phyloP scores from a whole-genome alignment of 2,329 filamentous ascomycete species.

The Colletotrichum sp. region DNA sequence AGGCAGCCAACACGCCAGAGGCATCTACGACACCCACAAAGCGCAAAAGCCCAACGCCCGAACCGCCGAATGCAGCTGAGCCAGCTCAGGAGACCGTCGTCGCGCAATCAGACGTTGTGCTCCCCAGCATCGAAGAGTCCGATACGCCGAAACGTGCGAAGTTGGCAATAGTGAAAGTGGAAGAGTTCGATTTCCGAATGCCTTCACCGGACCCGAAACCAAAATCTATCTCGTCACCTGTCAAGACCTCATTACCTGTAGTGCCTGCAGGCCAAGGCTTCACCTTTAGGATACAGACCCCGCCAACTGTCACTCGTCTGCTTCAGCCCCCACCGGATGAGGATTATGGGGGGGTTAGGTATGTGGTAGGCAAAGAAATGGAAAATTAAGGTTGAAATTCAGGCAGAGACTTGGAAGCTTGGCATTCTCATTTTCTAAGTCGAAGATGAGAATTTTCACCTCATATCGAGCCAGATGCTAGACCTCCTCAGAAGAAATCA shows the following conservation, averaged over 20 bases:
- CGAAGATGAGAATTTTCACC: neutral
- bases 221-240: neutral
- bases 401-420: neutral
- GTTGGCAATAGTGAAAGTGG: neutral
- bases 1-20: neutral
- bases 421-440: neutral
- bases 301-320: neutral
- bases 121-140: neutral
- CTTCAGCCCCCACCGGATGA: neutral
- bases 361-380: neutral
- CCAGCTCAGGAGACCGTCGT: neutral
- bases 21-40: neutral
- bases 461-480: neutral
- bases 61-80: neutral
- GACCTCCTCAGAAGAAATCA: neutral
- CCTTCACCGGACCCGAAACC: neutral
- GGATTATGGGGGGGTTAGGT: too few relatives aligned
- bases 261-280: neutral
- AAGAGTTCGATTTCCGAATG: neutral
- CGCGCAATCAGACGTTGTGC: neutral
- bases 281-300: neutral
- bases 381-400: neutral
- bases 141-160: neutral
- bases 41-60: neutral
- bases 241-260: neutral